A percentile compares a stretch with the other conserved stretches of the same genome.
phyloP scores from a whole-genome alignment of 2,329 filamentous ascomycete species.

The Dryadomyces sulphureus region DNA sequence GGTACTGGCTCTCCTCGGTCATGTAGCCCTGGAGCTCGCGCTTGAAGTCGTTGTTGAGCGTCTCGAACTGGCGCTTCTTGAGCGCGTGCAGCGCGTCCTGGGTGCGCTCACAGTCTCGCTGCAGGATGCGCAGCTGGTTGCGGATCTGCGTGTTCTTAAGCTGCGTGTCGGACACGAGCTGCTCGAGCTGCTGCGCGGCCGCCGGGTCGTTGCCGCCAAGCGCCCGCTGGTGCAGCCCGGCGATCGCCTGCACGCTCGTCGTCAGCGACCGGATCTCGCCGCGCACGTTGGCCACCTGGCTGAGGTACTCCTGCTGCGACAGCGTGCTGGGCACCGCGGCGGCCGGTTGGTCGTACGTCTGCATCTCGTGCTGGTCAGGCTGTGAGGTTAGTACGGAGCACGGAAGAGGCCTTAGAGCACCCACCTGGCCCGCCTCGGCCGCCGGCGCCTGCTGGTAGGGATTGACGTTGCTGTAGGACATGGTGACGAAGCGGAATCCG shows the following conservation, averaged over 20 bases:
- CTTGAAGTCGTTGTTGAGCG: constrained; percentile 58
- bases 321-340: constrained; percentile 25
- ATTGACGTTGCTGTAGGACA: constrained; percentile 5
- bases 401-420: not conserved
- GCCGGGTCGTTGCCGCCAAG: constrained; percentile 48
- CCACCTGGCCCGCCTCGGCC: not conserved
- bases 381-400: constrained; percentile 4
- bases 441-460: constrained; percentile 1
- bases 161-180: constrained; percentile 54
- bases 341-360: constrained; percentile 18
- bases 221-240: constrained; percentile 55
- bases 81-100: constrained; percentile 42
- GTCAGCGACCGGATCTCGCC: constrained; percentile 52
- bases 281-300: constrained; percentile 51
- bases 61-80: constrained; percentile 55
- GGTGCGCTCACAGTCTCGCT: constrained; percentile 53
- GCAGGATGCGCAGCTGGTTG: constrained; percentile 63
- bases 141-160: constrained; percentile 61
- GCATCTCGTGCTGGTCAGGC: constrained; percentile 38
- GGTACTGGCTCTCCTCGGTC: constrained; percentile 56
- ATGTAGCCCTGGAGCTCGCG: constrained; percentile 56
- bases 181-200: constrained; percentile 45
- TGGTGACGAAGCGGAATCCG: not conserved
- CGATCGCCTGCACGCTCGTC: constrained; percentile 52
- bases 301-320: constrained; percentile 52